Base-by-base conservation (phyloP, 2,329 filamentous ascomycete genomes). In the Aspergillus bombycis region DNA sequence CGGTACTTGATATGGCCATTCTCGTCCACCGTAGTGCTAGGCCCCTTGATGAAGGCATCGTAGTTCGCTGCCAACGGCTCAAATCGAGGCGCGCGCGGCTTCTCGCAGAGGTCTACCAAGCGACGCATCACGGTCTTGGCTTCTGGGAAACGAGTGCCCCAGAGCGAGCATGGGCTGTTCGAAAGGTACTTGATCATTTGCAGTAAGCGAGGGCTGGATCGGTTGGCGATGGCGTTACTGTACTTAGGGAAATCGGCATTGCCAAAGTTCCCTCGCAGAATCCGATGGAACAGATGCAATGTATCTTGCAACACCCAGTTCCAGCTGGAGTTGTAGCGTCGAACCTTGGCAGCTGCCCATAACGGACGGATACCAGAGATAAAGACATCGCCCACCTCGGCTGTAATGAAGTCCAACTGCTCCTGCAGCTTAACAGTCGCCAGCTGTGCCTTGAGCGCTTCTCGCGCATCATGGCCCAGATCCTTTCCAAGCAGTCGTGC, bases 261-360 rank as follows among this genome's bases (percentile, higher is more conserved):
- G 14, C 23, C 46, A 30, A 50, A 28, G 12, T 50, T 19, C 23
- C 46, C 46, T 30, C 46, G 46, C 46, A 50, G 26, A 30, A 50
- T 30, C 46, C 26, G 26, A 26, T 50, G 46, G 46, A 50, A 50
- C 3, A 50, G 46, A 82, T 87, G 95, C 61, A 99, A 88, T 34
- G 94, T 95, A 79, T 99, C 95, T 78, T 99, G 95, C 58, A 95
- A 91, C 66, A 93, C 95, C 95, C 95, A 99, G 79, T 99, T 99
- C 95, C 95, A 99, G 0, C 93, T 96, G 0, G 95, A 98, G 78
- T 99, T 95, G 81, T 99, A 99, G 10, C 95, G 89, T 75, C 95
- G 91, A 36, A 95, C 94, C 80, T 99, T 99, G 67, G 98, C 88
- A 5, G 92, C 84, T 75, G 91, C 96, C 81, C 99, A 99, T 23